These are phyloP conservation scores for cucumber (Cucumis sativus) DNA, from an alignment of 306 rosid genomes.

Conservation along the genomic window Cucumber_9930_V3 NC_026657.2:36375001-36375500, in stretches of 20 bases:
- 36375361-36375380: background rate
- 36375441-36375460: background rate
- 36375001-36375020: too few relatives aligned
- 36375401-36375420: too few relatives aligned
- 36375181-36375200: background rate
- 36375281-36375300: background rate
- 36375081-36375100: too few relatives aligned
- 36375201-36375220: background rate
- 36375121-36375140: too few relatives aligned
- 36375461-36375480: slow-evolving; percentile 13
- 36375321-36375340: background rate
- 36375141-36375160: too few relatives aligned
- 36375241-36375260: background rate
- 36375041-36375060: too few relatives aligned
- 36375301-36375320: background rate
- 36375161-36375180: background rate
- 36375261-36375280: background rate
- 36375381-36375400: background rate
- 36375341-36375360: background rate
- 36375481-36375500: slow-evolving; percentile 14
- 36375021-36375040: too few relatives aligned
- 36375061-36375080: too few relatives aligned
- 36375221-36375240: background rate
- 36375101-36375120: too few relatives aligned
- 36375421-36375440: background rate